These are phyloP conservation scores for Prasinococcaceae sp. DNA, from an alignment of 139 green algal genomes.

Conservation along the genomic window DNA sequence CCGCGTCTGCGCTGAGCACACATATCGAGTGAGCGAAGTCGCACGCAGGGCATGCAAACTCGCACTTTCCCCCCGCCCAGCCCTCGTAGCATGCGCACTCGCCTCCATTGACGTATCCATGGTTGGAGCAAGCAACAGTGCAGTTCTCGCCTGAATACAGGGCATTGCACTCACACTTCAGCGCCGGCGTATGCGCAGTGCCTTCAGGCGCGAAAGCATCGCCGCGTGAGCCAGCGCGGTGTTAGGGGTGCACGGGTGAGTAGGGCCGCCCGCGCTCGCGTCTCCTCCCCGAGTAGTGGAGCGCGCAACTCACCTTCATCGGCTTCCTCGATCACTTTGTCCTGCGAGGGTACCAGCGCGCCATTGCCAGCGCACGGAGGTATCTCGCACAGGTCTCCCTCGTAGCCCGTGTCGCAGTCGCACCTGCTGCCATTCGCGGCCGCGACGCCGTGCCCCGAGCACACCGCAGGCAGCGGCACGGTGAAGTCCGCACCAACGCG, in stretches of 20 bases:
- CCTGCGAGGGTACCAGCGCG: background rate
- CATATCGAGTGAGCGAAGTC: background rate
- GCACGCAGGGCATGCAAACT: background rate
- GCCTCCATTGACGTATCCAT: background rate
- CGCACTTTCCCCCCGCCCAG: background rate
- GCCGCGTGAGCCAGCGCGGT: background rate
- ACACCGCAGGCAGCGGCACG: background rate
- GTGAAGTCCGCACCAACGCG: background rate
- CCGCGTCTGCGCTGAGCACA: background rate
- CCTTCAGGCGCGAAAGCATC: background rate
- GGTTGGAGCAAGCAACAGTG: background rate
- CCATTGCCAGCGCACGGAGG: background rate
- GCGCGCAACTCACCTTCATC: no score
- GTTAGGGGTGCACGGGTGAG: no score
- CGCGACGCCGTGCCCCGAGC: background rate
- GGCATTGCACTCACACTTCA: background rate
- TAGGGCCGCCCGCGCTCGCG: no score
- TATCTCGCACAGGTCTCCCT: slow-evolving; percentile 4
- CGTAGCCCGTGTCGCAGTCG: slow-evolving; percentile 1
- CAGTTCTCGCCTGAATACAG: background rate
- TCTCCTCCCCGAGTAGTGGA: no score
- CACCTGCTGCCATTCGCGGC: background rate
- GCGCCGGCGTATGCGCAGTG: background rate
- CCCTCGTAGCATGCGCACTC: background rate
- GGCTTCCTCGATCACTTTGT: no score